These are phyloP conservation scores for Erysimum cheiri DNA, from an alignment of 441 rosid genomes.

Conservation along the genomic window DNA sequence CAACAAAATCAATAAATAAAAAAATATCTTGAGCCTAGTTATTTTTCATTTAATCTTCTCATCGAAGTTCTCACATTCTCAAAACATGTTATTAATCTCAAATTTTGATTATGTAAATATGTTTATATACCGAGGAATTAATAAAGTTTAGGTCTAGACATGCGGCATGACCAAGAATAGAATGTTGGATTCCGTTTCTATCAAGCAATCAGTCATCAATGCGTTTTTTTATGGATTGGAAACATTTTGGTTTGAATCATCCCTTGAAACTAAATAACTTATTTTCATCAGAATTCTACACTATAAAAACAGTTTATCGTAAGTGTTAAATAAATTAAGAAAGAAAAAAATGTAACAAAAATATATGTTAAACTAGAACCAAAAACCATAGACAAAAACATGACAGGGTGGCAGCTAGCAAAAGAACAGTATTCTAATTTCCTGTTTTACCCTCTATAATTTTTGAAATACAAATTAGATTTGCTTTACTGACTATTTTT, in stretches of 20 bases:
- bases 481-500: conserved; percentile 45
- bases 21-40: conserved; percentile 16
- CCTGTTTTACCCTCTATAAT: conserved; percentile 43
- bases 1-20: conserved; percentile 21
- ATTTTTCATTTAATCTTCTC: conserved; percentile 2
- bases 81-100: conserved; percentile 1
- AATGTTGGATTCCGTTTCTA: conserved; percentile 56
- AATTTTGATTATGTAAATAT: background rate
- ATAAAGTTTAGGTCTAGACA: conserved; percentile 41
- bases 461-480: conserved; percentile 44
- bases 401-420: conserved; percentile 44
- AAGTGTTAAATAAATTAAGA: background rate
- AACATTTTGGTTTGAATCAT: background rate
- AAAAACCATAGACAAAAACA: conserved; percentile 40
- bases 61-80: conserved; percentile 37
- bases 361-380: background rate
- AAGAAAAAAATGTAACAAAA: background rate
- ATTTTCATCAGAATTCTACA: conserved; percentile 9
- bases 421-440: conserved; percentile 37
- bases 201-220: conserved; percentile 26
- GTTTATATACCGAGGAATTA: background rate
- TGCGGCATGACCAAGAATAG: conserved; percentile 49
- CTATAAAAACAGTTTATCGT: background rate
- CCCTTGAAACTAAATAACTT: background rate
- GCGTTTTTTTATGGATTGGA: background rate